phyloP scores from a whole-genome alignment of 2,329 filamentous ascomycete genomes.

The Boeremia lycopersici region DNA sequence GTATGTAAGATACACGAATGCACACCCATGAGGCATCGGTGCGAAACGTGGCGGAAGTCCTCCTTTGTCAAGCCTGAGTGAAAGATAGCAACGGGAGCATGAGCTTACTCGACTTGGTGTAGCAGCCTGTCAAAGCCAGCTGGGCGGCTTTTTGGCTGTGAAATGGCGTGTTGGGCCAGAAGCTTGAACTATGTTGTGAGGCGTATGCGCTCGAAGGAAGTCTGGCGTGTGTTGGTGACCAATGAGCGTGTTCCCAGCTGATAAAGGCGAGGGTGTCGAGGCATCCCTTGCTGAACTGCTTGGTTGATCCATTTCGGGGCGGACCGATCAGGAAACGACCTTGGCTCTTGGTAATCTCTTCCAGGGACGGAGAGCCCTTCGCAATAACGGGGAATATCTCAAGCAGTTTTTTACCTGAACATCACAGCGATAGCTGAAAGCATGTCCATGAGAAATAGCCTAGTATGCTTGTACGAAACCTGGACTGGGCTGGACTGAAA shows the following conservation, averaged over 20 bases:
- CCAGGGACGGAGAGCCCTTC: slow-evolving; percentile 1
- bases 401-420: too few species aligned
- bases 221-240: not conserved
- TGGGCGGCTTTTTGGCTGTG: not conserved
- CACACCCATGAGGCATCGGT: not conserved
- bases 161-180: slow-evolving; percentile 9
- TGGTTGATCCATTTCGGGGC: not conserved
- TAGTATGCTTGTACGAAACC: too few species aligned
- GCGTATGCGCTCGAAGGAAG: not conserved
- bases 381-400: too few species aligned
- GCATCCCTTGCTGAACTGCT: slow-evolving; percentile 13
- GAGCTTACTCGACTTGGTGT: not conserved
- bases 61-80: slow-evolving; percentile 9
- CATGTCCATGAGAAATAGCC: too few species aligned
- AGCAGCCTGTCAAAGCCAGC: not conserved
- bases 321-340: not conserved
- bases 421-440: too few species aligned
- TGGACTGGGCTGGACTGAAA: too few species aligned
- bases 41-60: slow-evolving; percentile 5
- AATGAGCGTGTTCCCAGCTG: not conserved
- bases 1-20: not conserved
- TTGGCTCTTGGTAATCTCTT: not conserved
- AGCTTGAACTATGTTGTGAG: not conserved
- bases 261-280: not conserved
- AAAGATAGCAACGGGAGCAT: not conserved